These are phyloP conservation scores for Xylariaceae sp. DNA, from an alignment of 2,329 filamentous ascomycete species.

Conservation along the genomic window DNA sequence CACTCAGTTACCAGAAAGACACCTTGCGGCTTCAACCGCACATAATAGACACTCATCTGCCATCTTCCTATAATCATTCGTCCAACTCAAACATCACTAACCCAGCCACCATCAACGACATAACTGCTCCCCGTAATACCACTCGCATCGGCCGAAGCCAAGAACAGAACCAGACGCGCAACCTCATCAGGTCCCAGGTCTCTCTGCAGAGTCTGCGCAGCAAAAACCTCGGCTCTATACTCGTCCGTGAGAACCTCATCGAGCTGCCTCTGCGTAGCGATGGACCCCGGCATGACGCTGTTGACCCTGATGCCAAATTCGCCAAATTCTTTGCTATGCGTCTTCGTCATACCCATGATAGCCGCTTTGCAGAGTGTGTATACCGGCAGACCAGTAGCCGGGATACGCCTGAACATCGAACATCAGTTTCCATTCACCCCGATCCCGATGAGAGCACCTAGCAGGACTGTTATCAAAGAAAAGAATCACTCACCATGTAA, in stretches of 20 bases:
- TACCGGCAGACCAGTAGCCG: conserved; percentile 28
- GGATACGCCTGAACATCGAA: conserved; percentile 21
- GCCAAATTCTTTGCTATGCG: conserved; percentile 36
- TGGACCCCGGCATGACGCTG: conserved; percentile 46
- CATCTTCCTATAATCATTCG: neutral
- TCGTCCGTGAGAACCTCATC: conserved; percentile 41
- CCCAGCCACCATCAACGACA: conserved; percentile 36
- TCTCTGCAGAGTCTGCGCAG: conserved; percentile 40
- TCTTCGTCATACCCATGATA: conserved; percentile 36
- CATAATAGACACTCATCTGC: too few relatives aligned
- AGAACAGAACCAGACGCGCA: conserved; percentile 42
- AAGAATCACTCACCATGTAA: conserved; percentile 32
- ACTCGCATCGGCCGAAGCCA: conserved; percentile 44
- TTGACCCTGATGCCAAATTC: conserved; percentile 39
- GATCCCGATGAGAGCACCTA: too few relatives aligned
- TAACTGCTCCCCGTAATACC: conserved; percentile 42
- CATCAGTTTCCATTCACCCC: too few relatives aligned
- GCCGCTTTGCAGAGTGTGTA: conserved; percentile 39
- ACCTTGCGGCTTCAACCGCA: too few relatives aligned
- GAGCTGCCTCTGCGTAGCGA: conserved; percentile 43
- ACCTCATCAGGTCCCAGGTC: conserved; percentile 41
- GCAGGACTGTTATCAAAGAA: too few relatives aligned
- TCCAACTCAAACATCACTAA: conserved; percentile 22
- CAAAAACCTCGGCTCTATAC: conserved; percentile 34
- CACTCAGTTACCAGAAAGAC: too few relatives aligned